These are phyloP conservation scores for Mortierella sp. DNA, from an alignment of 371 early-diverging fungal genomes.

Conservation along the genomic window DNA sequence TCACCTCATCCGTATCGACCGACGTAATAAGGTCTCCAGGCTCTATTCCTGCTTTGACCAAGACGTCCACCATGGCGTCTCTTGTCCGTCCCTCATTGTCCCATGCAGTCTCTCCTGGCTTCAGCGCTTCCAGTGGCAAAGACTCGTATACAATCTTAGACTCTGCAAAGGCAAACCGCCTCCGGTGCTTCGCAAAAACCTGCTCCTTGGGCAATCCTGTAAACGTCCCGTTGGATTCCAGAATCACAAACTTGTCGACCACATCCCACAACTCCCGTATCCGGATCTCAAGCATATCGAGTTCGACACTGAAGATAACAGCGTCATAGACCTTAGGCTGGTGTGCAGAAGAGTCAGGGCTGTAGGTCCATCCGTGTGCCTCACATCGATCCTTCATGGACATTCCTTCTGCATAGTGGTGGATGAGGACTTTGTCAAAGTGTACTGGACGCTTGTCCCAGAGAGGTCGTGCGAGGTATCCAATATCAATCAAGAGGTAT, in stretches of 20 bases:
- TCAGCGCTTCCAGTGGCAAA: slow-evolving; percentile 44
- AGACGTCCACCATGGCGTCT: slow-evolving; percentile 56
- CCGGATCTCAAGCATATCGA: slow-evolving; percentile 59
- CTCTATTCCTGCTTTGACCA: slow-evolving; percentile 52
- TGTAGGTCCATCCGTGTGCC: slow-evolving; percentile 53
- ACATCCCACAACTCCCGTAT: slow-evolving; percentile 58
- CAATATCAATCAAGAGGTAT: slow-evolving; percentile 42
- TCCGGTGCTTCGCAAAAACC: slow-evolving; percentile 58
- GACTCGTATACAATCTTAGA: slow-evolving; percentile 64
- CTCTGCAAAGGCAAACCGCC: slow-evolving; percentile 65
- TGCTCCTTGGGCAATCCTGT: slow-evolving; percentile 51
- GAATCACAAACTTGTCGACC: slow-evolving; percentile 59
- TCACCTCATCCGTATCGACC: slow-evolving; percentile 59
- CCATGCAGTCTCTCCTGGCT: slow-evolving; percentile 62
- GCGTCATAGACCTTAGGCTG: slow-evolving; percentile 57
- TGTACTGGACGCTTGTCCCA: slow-evolving; percentile 48
- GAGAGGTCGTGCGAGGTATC: slow-evolving; percentile 57
- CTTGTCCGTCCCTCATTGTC: slow-evolving; percentile 63
- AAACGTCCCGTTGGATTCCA: slow-evolving; percentile 60
- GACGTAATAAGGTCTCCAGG: slow-evolving; percentile 47
- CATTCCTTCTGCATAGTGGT: slow-evolving; percentile 57
- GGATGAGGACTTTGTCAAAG: slow-evolving; percentile 52
- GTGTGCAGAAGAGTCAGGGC: slow-evolving; percentile 19
- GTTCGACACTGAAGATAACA: slow-evolving; percentile 60
- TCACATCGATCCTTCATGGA: slow-evolving; percentile 47